These are phyloP conservation scores for Trichoderma semiorbis DNA, from an alignment of 2,329 filamentous ascomycete species.

Conservation along the genomic window DNA sequence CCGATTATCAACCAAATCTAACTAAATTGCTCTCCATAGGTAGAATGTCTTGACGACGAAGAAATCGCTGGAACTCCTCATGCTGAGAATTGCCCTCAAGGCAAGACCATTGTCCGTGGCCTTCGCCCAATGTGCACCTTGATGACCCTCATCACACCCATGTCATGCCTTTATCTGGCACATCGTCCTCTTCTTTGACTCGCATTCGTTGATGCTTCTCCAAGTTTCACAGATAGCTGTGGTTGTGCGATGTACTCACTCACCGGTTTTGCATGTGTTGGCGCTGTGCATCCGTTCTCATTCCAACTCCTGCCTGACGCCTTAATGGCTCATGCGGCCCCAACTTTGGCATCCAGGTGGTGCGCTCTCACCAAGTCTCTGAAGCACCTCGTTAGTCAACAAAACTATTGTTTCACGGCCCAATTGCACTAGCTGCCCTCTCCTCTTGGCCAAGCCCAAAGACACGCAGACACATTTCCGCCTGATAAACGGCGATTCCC, in stretches of 20 bases:
- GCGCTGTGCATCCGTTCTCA: neutral
- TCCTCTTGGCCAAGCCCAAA: neutral
- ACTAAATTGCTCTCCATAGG: neutral
- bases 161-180: neutral
- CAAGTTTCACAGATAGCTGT: neutral
- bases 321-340: neutral
- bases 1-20: neutral
- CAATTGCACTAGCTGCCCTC: neutral
- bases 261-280: neutral
- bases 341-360: neutral
- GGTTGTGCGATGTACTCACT: neutral
- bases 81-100: neutral
- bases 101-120: neutral
- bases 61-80: neutral
- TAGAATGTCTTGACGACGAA: neutral
- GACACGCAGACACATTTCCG: neutral
- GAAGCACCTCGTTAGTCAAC: neutral
- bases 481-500: neutral
- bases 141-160: neutral
- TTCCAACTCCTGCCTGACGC: neutral
- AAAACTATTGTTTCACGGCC: neutral
- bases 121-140: neutral
- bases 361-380: neutral
- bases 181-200: neutral
- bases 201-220: neutral